Evolutionary conservation across 1,284 basidiomycete genomes (phyloP), one percentile per base, ranked within the genome.

Genomic region (Psilocybe mexicana): DNA sequence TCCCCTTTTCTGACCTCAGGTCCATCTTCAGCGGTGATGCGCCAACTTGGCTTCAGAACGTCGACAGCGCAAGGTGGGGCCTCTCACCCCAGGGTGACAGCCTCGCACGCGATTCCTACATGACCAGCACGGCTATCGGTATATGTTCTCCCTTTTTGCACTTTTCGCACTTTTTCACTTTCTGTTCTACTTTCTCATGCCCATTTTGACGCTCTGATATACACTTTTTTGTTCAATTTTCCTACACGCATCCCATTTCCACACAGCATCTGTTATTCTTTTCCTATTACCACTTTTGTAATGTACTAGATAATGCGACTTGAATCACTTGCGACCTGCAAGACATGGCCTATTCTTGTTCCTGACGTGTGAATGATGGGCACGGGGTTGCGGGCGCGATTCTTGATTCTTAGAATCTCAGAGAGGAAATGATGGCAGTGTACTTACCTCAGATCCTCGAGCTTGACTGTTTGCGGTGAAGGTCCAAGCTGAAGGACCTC

Each of bases 1-100:
- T 33, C 23, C 44, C 23, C 33, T 43, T 42, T 55, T 48, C 57
- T 60, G n/a, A 52, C 47, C 45, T 43, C 23, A 40, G 18, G 6
- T 7, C 23, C 28, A 12, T 24, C 24, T 46, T 26, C 51, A 81
- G 83, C 80, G 61, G 88, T 86, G 61, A 91, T 88, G 85, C 87
- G 88, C 47, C 84, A 90, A 69, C 81, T 96, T 43, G 94, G 94
- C 26, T 96, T 96, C 81, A 92, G 87, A 79, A 92, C 88, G 18
- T 84, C 88, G n/a, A 84, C 87, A n/a, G 79, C 85, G 60, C 86
- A 83, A 63, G 83, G 81, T 49, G 76, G 78, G 55, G 72, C 78
- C 44, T 74, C 72, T 61, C 68, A 73, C 58, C 72, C 77, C 64
- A 74, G 86, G 78, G 74, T 86, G 60, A 79, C 66, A 59, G 69